Conservation (phyloP, 805 yeast species). For the Wickerhamiella domercqiae region DNA sequence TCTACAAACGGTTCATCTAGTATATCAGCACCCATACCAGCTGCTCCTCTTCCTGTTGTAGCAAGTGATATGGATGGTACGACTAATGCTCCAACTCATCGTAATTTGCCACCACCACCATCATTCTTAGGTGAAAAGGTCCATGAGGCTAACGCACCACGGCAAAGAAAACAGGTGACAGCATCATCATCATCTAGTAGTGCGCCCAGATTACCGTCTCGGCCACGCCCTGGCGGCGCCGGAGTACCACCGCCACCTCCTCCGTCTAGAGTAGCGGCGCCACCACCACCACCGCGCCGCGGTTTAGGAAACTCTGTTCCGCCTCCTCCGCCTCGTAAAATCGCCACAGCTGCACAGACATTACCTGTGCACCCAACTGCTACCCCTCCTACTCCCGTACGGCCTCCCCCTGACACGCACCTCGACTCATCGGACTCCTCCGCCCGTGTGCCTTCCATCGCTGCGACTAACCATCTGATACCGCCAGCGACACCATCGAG, state of each 20-base stretch:
- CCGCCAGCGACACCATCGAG: too few species aligned
- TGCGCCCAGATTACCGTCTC: constrained; percentile 3
- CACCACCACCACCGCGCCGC: constrained; percentile 20
- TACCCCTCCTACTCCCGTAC: background rate
- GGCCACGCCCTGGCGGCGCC: too few species aligned
- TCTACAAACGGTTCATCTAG: too few species aligned
- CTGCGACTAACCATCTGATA: too few species aligned
- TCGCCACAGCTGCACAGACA: background rate
- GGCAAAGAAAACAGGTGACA: background rate
- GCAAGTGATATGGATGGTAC: too few species aligned
- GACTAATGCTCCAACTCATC: background rate
- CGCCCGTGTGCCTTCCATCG: too few species aligned
- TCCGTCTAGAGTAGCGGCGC: constrained; percentile 18
- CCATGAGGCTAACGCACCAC: background rate
- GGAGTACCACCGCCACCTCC: constrained; percentile 16
- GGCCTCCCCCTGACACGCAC: constrained; percentile 4
- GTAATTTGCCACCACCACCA: constrained; percentile 4
- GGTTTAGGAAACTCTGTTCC: constrained; percentile 13
- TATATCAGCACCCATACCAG: too few species aligned
- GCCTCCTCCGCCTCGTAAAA: constrained; percentile 1
- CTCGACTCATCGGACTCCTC: too few species aligned
- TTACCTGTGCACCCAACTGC: background rate
- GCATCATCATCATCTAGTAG: background rate
- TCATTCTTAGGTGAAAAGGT: constrained; percentile 2
- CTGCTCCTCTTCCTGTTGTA: too few species aligned